Conservation (phyloP, 495 filamentous ascomycete genomes). For the Penicillium angulare region DNA sequence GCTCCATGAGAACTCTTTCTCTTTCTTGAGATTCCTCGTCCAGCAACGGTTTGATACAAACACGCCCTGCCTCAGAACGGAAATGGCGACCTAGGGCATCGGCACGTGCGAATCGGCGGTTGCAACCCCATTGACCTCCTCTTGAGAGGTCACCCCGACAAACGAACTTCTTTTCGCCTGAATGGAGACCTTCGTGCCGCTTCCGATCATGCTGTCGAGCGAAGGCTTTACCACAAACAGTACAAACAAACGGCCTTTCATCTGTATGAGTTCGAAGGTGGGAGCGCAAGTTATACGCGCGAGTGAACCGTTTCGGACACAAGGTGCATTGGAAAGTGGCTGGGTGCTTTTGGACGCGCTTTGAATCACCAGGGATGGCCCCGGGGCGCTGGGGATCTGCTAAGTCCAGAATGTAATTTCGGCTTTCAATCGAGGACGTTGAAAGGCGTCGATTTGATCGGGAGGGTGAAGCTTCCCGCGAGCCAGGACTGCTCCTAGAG, state of each 20-base stretch:
- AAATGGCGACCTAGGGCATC: slow-evolving; percentile 97
- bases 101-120: slow-evolving; percentile 88
- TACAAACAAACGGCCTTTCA: slow-evolving; percentile 91
- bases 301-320: slow-evolving; percentile 84
- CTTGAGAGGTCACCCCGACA: slow-evolving; percentile 85
- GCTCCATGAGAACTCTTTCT: slow-evolving; percentile 63
- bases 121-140: slow-evolving; percentile 88
- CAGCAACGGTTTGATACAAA: slow-evolving; percentile 92
- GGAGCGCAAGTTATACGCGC: slow-evolving; percentile 88
- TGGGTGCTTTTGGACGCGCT: slow-evolving; percentile 91
- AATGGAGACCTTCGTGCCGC: slow-evolving; percentile 86
- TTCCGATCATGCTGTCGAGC: slow-evolving; percentile 92
- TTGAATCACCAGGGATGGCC: slow-evolving; percentile 57
- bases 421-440: slow-evolving; percentile 78
- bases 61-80: slow-evolving; percentile 88
- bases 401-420: slow-evolving; percentile 89
- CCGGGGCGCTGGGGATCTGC: slow-evolving; percentile 83
- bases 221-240: slow-evolving; percentile 94
- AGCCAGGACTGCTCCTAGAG: slow-evolving; percentile 45
- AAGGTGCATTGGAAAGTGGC: slow-evolving; percentile 85
- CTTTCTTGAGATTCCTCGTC: slow-evolving; percentile 85
- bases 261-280: slow-evolving; percentile 91
- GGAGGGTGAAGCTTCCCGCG: slow-evolving; percentile 59
- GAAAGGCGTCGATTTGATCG: slow-evolving; percentile 73
- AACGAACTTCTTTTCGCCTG: slow-evolving; percentile 95